phyloP scores from a whole-genome alignment of 768 basidiomycete genomes.

The Infundibulicybe gibba region DNA sequence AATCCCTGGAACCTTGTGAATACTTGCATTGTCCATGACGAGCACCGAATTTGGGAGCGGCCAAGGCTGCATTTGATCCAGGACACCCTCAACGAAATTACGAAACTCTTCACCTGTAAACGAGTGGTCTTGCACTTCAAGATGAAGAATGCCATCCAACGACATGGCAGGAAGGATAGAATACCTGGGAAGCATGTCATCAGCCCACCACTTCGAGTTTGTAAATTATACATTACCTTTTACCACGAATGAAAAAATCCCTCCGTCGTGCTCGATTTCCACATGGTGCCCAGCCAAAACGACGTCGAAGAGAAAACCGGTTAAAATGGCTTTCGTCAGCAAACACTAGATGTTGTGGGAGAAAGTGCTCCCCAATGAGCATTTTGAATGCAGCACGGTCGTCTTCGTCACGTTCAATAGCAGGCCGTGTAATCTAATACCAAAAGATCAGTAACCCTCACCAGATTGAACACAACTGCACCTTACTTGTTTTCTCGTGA shows the following conservation, averaged over 20 bases:
- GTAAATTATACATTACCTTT: slow-evolving; percentile 11
- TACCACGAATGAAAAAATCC: slow-evolving; percentile 22
- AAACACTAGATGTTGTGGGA: slow-evolving; percentile 17
- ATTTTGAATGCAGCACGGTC: slow-evolving; percentile 11
- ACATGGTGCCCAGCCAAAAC: slow-evolving; percentile 18
- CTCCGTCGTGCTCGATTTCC: slow-evolving; percentile 15
- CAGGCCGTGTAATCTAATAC: slow-evolving; percentile 9
- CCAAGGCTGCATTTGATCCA: slow-evolving; percentile 10
- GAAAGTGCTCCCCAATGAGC: slow-evolving; percentile 10
- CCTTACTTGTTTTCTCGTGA: slow-evolving; percentile 8
- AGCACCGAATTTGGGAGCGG: slow-evolving; percentile 8
- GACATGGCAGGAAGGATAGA: slow-evolving; percentile 23
- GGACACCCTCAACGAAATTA: slow-evolving; percentile 13
- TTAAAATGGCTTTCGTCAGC: slow-evolving; percentile 26
- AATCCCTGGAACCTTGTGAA: slow-evolving; percentile 12
- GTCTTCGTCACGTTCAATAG: slow-evolving; percentile 15
- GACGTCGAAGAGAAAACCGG: slow-evolving; percentile 14
- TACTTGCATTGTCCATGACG: slow-evolving; percentile 13
- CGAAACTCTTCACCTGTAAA: slow-evolving; percentile 16
- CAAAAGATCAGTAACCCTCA: too few relatives aligned
- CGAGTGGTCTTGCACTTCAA: slow-evolving; percentile 20
- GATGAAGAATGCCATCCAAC: slow-evolving; percentile 19
- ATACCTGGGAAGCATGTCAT: slow-evolving; percentile 14
- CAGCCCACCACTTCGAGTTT: slow-evolving; percentile 4
- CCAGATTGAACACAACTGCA: slow-evolving; percentile 1